A percentile compares a stretch with the other conserved stretches of the same genome.
Evolutionary conservation across 1,284 basidiomycete genomes (phyloP).

Genomic region (Austropuccinia psidii): DNA sequence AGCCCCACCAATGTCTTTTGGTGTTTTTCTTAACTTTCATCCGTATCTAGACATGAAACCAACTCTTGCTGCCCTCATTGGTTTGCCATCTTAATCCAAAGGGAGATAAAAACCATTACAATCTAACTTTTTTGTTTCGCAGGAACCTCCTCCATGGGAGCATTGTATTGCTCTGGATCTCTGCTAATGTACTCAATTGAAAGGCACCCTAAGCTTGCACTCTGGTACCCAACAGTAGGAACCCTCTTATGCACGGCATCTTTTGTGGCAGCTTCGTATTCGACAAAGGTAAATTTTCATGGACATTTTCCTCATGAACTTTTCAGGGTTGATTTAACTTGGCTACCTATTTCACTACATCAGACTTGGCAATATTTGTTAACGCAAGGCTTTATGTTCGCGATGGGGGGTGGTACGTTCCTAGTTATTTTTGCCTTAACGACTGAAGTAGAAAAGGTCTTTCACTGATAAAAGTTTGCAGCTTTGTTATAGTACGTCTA

Average conservation of each 20-base stretch:
- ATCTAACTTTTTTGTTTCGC: background rate
- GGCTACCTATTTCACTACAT: background rate
- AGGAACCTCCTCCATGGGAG: slow-evolving; percentile 18
- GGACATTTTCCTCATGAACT: background rate
- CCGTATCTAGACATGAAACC: slow-evolving; percentile 18
- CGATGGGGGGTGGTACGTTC: slow-evolving; percentile 23
- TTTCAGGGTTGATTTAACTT: background rate
- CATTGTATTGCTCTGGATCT: slow-evolving; percentile 14
- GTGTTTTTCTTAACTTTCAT: slow-evolving; percentile 19
- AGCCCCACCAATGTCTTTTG: slow-evolving; percentile 23
- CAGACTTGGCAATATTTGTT: slow-evolving; percentile 9
- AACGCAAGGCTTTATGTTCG: slow-evolving; percentile 13
- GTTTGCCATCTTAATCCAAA: too few species aligned
- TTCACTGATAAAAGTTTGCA: too few species aligned
- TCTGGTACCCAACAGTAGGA: background rate
- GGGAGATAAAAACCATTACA: too few species aligned
- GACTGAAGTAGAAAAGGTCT: too few species aligned
- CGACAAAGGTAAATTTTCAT: background rate
- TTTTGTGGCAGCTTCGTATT: slow-evolving; percentile 8
- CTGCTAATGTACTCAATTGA: slow-evolving; percentile 12
- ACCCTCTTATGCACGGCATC: slow-evolving; percentile 15
- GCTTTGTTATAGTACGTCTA: too few species aligned
- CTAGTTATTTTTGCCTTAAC: too few species aligned
- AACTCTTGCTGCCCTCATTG: slow-evolving; percentile 20
- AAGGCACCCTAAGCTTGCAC: background rate